A percentile compares a stretch with the other conserved stretches of the same genome.
phyloP scores from a whole-genome alignment of 2,329 filamentous ascomycete species.

The Plenodomus tracheiphilus region DNA sequence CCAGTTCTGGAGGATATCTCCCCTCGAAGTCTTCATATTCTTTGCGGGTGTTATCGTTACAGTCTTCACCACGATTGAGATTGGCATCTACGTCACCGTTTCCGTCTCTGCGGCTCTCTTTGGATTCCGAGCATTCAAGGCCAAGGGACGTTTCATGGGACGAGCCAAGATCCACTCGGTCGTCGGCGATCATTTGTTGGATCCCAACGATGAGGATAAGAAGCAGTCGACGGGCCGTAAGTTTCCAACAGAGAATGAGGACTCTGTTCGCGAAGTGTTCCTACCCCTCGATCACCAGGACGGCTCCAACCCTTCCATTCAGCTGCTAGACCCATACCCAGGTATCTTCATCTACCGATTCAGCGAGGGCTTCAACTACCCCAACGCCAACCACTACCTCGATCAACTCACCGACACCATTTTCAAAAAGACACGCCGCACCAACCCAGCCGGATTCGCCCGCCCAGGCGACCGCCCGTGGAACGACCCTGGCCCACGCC shows the following conservation, averaged over 20 bases:
- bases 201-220: constrained; percentile 50
- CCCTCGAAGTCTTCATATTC: constrained; percentile 89
- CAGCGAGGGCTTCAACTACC: constrained; percentile 94
- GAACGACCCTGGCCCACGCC: constrained; percentile 86
- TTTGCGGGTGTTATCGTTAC: constrained; percentile 91
- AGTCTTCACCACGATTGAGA: constrained; percentile 84
- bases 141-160: constrained; percentile 82
- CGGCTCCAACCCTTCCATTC: constrained; percentile 83
- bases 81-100: constrained; percentile 89
- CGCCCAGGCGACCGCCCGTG: constrained; percentile 75
- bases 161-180: constrained; percentile 84
- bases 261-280: constrained; percentile 74
- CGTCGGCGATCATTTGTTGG: constrained; percentile 69
- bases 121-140: constrained; percentile 80
- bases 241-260: constrained; percentile 34
- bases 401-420: constrained; percentile 62
- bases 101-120: constrained; percentile 75
- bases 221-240: constrained; percentile 16
- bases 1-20: constrained; percentile 93
- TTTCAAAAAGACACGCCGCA: constrained; percentile 70
- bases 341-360: constrained; percentile 98
- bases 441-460: constrained; percentile 67
- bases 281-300: constrained; percentile 84
- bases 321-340: constrained; percentile 78
- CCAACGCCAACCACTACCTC: constrained; percentile 87